A percentile compares a stretch with the other conserved stretches of the same genome.
Conservation (phyloP, 1,139 yeast genomes). For the Protomyces gravidus region DNA sequence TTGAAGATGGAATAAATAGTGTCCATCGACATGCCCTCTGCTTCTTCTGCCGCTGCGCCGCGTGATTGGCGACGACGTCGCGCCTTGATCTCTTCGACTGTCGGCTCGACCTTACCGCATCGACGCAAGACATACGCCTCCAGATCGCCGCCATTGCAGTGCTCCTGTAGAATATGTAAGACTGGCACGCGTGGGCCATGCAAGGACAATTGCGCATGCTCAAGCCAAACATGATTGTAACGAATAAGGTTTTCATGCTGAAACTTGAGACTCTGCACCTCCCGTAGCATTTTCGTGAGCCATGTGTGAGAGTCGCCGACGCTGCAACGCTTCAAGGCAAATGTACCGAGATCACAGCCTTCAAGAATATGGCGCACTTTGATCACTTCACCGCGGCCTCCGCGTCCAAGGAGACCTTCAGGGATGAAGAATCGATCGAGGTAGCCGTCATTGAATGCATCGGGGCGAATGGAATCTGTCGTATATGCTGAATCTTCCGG, state of each 20-base stretch:
- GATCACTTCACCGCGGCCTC: conserved; percentile 78
- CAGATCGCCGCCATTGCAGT: conserved; percentile 81
- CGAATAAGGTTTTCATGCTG: conserved; percentile 64
- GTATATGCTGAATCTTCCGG: not conserved
- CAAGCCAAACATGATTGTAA: conserved; percentile 91
- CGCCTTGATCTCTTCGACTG: conserved; percentile 32
- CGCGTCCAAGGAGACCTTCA: conserved; percentile 59
- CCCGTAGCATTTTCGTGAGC: conserved; percentile 66
- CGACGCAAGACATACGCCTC: conserved; percentile 54
- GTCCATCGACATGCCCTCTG: conserved; percentile 34
- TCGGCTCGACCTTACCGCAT: conserved; percentile 28
- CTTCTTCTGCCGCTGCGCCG: conserved; percentile 3
- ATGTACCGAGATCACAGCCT: conserved; percentile 65
- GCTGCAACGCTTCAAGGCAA: conserved; percentile 78
- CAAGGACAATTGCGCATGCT: conserved; percentile 58
- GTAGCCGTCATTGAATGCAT: conserved; percentile 56
- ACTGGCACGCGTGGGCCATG: conserved; percentile 68
- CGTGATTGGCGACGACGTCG: conserved; percentile 28
- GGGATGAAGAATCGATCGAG: conserved; percentile 60
- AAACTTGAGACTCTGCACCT: conserved; percentile 61
- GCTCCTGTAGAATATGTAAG: conserved; percentile 77
- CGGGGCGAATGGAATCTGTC: conserved; percentile 4
- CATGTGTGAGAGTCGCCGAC: conserved; percentile 70
- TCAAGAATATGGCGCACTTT: conserved; percentile 76
- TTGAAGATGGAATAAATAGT: conserved; percentile 63